Conservation (phyloP, 805 yeast genomes). For the Lipomyces kockii region DNA sequence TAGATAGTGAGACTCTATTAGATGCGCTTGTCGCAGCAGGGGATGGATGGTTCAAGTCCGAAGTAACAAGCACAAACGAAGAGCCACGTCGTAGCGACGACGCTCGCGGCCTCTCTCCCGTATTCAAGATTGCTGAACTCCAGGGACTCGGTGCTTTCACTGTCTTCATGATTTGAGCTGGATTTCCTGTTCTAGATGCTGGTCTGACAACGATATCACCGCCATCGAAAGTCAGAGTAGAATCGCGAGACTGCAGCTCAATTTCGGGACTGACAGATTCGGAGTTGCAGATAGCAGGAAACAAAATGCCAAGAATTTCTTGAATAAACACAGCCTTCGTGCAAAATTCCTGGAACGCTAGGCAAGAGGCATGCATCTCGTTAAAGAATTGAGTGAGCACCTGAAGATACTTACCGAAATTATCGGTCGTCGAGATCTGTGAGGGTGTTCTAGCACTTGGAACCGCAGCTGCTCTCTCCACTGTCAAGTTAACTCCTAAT, state of each 20-base stretch:
- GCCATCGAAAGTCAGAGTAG: conserved; percentile 29
- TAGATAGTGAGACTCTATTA: conserved; percentile 2
- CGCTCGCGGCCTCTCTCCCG: conserved; percentile 32
- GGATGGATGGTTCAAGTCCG: conserved; percentile 12
- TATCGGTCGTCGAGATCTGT: conserved; percentile 4
- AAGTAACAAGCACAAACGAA: conserved; percentile 33
- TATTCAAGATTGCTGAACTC: background rate
- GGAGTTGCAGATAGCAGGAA: conserved; percentile 34
- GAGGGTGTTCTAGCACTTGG: background rate
- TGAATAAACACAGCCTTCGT: conserved; percentile 31
- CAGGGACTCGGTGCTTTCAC: conserved; percentile 16
- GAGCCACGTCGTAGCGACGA: conserved; percentile 34
- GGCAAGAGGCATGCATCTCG: conserved; percentile 37
- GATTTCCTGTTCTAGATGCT: conserved; percentile 24
- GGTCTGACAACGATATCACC: conserved; percentile 34
- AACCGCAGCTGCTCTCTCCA: background rate
- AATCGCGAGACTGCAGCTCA: conserved; percentile 33
- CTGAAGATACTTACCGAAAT: conserved; percentile 30
- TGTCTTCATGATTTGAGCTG: conserved; percentile 31
- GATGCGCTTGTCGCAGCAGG: background rate
- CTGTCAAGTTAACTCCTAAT: background rate
- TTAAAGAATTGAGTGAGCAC: conserved; percentile 34
- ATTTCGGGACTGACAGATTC: conserved; percentile 35
- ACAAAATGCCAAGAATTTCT: conserved; percentile 33
- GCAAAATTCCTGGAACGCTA: conserved; percentile 36